phyloP scores from a whole-genome alignment of 768 basidiomycete species.

The Serendipita sp. region DNA sequence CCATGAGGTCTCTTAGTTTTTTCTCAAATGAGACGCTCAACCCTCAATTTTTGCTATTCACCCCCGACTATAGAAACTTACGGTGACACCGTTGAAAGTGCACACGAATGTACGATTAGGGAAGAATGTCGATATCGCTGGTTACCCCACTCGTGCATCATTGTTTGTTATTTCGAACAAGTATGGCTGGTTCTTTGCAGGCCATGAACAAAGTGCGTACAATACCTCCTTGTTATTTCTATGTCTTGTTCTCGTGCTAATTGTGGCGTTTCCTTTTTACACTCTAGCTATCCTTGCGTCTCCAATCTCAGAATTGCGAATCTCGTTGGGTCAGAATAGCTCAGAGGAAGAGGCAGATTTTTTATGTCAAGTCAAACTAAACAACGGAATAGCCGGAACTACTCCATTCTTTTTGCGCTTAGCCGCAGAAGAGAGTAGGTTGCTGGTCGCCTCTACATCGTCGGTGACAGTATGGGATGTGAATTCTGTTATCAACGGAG shows the following conservation, averaged over 20 bases:
- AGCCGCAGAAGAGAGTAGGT: background rate
- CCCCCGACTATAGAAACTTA: background rate
- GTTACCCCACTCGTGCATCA: background rate
- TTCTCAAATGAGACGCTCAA: background rate
- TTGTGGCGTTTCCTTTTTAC: background rate
- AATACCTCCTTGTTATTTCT: background rate
- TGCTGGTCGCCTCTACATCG: background rate
- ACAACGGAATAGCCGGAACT: background rate
- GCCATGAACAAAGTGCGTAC: background rate
- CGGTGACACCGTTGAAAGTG: background rate
- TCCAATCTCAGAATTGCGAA: background rate
- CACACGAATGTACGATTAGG: constrained; percentile 6
- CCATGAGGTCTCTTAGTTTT: background rate
- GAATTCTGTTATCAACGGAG: background rate
- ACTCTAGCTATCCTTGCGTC: constrained; percentile 1
- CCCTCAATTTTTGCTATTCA: background rate
- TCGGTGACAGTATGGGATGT: background rate
- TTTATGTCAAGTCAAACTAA: background rate
- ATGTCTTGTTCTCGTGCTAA: background rate
- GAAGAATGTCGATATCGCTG: background rate
- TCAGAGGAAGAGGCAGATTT: background rate
- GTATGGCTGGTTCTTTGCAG: constrained; percentile 2
- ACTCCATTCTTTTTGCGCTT: background rate
- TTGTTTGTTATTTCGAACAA: constrained; percentile 5
- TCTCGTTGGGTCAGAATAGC: background rate